A percentile compares a stretch with the other conserved stretches of the same genome.
Conservation (phyloP, 805 yeast species). For the Sugiyamaella lignohabitans region DNA sequence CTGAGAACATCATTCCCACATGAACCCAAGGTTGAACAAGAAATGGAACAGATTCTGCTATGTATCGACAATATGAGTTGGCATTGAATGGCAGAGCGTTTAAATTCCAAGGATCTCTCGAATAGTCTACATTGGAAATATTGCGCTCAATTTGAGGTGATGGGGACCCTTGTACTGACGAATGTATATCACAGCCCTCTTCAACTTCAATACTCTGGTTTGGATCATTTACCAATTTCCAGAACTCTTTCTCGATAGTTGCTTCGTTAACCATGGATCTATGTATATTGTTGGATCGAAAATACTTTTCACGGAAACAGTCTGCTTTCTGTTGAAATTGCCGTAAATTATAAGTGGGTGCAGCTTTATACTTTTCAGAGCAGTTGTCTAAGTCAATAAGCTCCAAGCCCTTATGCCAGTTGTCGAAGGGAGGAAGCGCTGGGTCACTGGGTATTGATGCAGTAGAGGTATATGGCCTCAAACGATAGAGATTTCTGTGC, state of each 20-base stretch:
- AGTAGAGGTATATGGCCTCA: constrained; percentile 8
- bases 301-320: constrained; percentile 30
- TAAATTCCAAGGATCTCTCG: constrained; percentile 64
- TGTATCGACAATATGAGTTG: constrained; percentile 62
- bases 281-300: constrained; percentile 7
- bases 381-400: constrained; percentile 30
- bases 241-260: constrained; percentile 56
- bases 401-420: constrained; percentile 39
- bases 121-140: constrained; percentile 11
- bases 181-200: constrained; percentile 84
- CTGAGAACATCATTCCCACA: constrained; percentile 73
- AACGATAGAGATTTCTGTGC: constrained; percentile 19
- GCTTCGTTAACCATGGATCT: constrained; percentile 29
- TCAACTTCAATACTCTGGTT: constrained; percentile 51
- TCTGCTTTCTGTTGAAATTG: constrained; percentile 55
- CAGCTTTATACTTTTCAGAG: constrained; percentile 35
- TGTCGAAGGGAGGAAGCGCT: constrained; percentile 20
- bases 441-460: constrained; percentile 15
- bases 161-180: constrained; percentile 60
- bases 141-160: constrained; percentile 48
- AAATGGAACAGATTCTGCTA: constrained; percentile 65
- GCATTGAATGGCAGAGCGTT: constrained; percentile 62
- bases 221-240: constrained; percentile 47
- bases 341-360: constrained; percentile 48
- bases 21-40: constrained; percentile 87